Conservation (phyloP, 306 rosid species). For the Crataegus laevigata region DNA sequence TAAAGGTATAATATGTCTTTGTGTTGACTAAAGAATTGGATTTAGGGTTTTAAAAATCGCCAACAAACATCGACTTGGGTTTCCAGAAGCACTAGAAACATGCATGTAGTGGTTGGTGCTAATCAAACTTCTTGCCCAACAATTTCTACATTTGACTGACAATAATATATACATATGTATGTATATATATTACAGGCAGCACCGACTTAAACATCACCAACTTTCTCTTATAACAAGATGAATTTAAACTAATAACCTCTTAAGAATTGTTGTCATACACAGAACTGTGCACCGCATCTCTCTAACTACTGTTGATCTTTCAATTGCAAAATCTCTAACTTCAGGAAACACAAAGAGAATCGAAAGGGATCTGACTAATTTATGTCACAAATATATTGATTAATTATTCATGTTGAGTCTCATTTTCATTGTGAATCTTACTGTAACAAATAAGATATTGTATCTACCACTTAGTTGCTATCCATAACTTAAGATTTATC, state of each 20-base stretch:
- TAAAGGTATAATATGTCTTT: not conserved
- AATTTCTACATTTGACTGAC: not conserved
- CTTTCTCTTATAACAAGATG: not conserved
- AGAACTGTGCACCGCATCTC: not conserved
- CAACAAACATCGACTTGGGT: slow-evolving; percentile 5
- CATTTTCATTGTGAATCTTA: not conserved
- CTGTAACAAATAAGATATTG: not conserved
- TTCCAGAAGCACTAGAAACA: not conserved
- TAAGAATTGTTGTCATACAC: not conserved
- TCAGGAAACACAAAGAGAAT: no score
- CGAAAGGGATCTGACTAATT: not conserved
- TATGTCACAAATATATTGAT: not conserved
- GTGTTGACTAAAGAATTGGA: slow-evolving; percentile 1
- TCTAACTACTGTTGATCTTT: not conserved
- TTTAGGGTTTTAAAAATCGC: slow-evolving; percentile 2
- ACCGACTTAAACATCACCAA: not conserved
- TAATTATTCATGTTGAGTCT: not conserved
- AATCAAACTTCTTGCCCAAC: not conserved
- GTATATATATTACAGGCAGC: not conserved
- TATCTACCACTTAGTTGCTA: not conserved
- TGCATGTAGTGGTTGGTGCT: not conserved
- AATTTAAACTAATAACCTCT: not conserved
- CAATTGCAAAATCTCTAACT: no score
- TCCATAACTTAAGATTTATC: not conserved
- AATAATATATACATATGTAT: not conserved